Evolutionary conservation across 495 filamentous ascomycete species (phyloP), one percentile per base, ranked within the genome.

Genomic region (Podospora australis): DNA sequence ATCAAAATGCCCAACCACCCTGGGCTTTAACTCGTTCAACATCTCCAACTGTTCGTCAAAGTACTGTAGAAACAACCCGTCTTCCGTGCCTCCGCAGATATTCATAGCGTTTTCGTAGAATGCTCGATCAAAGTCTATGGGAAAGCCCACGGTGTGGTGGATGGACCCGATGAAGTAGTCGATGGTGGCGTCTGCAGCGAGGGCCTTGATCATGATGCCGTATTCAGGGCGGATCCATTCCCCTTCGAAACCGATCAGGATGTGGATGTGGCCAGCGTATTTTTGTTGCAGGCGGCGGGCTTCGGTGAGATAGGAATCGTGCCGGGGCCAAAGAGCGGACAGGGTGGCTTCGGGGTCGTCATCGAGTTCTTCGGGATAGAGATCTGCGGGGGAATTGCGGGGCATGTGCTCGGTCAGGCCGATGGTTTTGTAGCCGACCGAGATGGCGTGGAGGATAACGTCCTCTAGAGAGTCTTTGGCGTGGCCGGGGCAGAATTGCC

Each of bases 321-420:
- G 86, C 16, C 82, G 82, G 22, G 74, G 70, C 20, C 34, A 22
- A 20, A 78, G 66, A 14, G 26, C 52, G 4, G 65, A 55, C 44
- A 76, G 69, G 49, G 70, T 62, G 19, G 46, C 54, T 29, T 65
- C 39, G 7, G 69, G 62, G 52, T 66, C 52, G 4, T 59, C 46
- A 41, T 53, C 50, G 32, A 73, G 59, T 69, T 98, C 92, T 72
- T 95, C 91, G 0, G 94, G 94, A 56, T 96, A 96, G 35, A 92
- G 73, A 67, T 97, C 92, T 46, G 78, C 72, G 46, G 76, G 56
- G 6, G 73, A 65, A 32, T 76, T 78, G 48, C 91, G 86, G 9
- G 89, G 88, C 82, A 97, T 96, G 68, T 98, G 94, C 72, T 98
- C 92, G n/a, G 92, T 96, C 45, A 97, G 68, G 30, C 86, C 88